phyloP scores from a whole-genome alignment of 2,329 filamentous ascomycete species.

The Calonectria naviculata region DNA sequence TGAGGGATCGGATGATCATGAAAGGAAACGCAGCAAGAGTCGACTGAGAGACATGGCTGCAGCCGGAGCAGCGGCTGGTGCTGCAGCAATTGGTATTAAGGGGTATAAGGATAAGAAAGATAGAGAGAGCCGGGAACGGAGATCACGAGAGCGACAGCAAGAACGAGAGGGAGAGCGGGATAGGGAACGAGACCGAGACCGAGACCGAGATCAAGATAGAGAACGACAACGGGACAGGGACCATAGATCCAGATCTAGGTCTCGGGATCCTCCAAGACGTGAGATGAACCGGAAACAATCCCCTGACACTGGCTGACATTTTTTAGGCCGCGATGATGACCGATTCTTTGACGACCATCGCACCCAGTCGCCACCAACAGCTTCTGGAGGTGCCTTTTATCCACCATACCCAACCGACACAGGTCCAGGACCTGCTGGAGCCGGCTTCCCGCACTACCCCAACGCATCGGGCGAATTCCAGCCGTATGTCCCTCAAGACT shows the following conservation, averaged over 20 bases:
- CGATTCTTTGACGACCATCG: slow-evolving; percentile 50
- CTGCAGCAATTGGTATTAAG: slow-evolving; percentile 72
- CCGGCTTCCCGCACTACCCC: slow-evolving; percentile 51
- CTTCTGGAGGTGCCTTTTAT: slow-evolving; percentile 63
- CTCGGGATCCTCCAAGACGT: slow-evolving; percentile 42
- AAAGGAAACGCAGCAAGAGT: slow-evolving; percentile 64
- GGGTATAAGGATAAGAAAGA: slow-evolving; percentile 63
- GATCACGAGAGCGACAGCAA: slow-evolving; percentile 46
- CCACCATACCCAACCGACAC: slow-evolving; percentile 52
- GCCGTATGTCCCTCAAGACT: slow-evolving; percentile 57
- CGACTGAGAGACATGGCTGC: slow-evolving; percentile 65
- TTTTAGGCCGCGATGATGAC: slow-evolving; percentile 43
- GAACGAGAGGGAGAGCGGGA: slow-evolving; percentile 25
- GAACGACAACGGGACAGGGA: slow-evolving; percentile 42
- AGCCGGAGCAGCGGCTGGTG: slow-evolving; percentile 70
- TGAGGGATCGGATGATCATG: slow-evolving; percentile 45
- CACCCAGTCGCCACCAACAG: slow-evolving; percentile 59
- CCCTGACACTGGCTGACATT: slow-evolving; percentile 26
- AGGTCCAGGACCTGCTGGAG: slow-evolving; percentile 30
- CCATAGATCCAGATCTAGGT: slow-evolving; percentile 35
- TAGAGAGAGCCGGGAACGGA: slow-evolving; percentile 46
- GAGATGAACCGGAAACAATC: slow-evolving; percentile 20
- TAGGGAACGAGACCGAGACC: not conserved
- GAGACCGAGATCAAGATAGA: not conserved
- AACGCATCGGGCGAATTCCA: slow-evolving; percentile 48